These are phyloP conservation scores for Eucalyptus rudis DNA, from an alignment of 345 rosid genomes.

Conservation along the genomic window DNA sequence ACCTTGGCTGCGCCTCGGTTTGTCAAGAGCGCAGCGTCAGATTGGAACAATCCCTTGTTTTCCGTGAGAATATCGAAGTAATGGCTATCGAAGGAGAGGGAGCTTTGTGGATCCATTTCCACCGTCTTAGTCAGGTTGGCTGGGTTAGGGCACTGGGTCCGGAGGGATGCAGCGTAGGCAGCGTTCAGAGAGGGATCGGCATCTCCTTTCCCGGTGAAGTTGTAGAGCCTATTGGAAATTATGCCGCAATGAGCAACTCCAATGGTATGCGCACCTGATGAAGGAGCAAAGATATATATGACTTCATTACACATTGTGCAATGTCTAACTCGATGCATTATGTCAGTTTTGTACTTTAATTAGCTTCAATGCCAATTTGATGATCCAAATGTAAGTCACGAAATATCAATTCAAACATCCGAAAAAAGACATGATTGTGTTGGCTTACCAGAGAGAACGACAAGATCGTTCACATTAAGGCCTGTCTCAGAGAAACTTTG, in stretches of 20 bases:
- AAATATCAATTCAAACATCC: not conserved
- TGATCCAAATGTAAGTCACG: not conserved
- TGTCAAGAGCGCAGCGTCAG: constrained; percentile 17
- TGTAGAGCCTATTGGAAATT: not conserved
- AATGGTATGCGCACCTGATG: not conserved
- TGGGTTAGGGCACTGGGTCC: not conserved
- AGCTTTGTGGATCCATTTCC: constrained; percentile 1
- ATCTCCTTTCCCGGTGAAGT: not conserved
- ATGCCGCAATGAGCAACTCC: not conserved
- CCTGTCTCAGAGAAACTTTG: not conserved
- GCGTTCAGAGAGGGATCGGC: not conserved
- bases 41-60: constrained; percentile 9
- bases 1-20: not conserved
- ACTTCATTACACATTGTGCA: not conserved
- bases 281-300: not conserved
- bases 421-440: rapidly evolving
- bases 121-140: not conserved
- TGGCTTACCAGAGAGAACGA: not conserved
- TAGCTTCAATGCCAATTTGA: not conserved
- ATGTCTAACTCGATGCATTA: not conserved
- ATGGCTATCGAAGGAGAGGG: not conserved
- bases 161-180: not conserved
- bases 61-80: constrained; percentile 8
- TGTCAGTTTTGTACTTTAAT: not conserved
- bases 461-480: not conserved